Percentiles rank a stretch among this genome's conserved stretches.
Conservation (phyloP, 345 rosid species). For the Ricinus communis region DNA sequence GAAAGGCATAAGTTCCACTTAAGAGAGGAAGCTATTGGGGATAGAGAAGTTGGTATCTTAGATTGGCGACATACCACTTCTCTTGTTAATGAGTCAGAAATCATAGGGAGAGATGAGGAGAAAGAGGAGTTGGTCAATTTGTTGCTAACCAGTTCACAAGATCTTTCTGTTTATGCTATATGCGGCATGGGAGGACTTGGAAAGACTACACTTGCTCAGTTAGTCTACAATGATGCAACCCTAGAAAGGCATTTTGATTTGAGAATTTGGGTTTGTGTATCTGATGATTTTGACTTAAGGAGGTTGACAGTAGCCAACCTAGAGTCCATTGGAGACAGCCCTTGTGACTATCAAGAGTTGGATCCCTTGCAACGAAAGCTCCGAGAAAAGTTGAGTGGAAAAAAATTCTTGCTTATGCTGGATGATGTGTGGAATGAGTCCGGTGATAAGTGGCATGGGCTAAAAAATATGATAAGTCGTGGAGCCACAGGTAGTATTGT, state of each 20-base stretch:
- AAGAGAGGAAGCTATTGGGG: not conserved
- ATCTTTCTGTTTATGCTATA: constrained; percentile 7
- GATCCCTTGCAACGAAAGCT: constrained; percentile 1
- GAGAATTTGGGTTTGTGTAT: constrained; percentile 3
- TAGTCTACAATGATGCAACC: not conserved
- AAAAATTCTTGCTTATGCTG: constrained; percentile 3
- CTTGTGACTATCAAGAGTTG: not conserved
- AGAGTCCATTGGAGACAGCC: not conserved
- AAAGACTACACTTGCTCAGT: constrained; percentile 15
- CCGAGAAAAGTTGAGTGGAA: not conserved
- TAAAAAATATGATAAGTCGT: not conserved
- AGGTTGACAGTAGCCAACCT: not conserved
- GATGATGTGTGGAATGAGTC: constrained; percentile 10
- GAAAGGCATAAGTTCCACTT: not conserved
- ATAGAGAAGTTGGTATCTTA: not conserved
- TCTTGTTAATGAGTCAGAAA: not conserved
- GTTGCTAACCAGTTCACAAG: not conserved
- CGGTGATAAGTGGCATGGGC: not conserved
- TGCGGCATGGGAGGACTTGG: constrained; percentile 11
- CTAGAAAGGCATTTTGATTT: not conserved
- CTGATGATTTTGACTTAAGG: not conserved
- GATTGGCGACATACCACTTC: not conserved
- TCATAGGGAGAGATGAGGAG: not conserved
- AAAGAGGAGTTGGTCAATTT: not conserved
- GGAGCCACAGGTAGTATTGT: constrained; percentile 8